These are phyloP conservation scores for Vigna hirtella DNA, from an alignment of 306 rosid genomes.

Conservation along the genomic window DNA sequence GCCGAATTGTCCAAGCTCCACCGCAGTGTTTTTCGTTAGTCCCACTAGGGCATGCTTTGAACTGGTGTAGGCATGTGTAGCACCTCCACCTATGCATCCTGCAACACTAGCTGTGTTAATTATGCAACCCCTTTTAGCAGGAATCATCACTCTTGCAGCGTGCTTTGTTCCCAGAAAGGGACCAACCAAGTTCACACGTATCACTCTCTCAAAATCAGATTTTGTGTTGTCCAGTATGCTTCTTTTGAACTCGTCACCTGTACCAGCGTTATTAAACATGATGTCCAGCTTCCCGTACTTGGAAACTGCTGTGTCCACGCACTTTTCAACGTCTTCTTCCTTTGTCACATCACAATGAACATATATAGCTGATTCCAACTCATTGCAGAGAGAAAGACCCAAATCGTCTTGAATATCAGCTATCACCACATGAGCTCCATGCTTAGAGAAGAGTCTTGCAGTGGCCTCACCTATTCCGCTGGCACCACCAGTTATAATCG, in stretches of 20 bases:
- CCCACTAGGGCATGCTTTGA: conserved; percentile 60
- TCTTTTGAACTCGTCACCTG: not conserved
- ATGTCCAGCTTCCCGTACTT: conserved; percentile 62
- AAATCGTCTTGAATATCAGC: conserved; percentile 56
- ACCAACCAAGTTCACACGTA: conserved; percentile 52
- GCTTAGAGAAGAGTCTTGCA: conserved; percentile 53
- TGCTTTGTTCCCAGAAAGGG: conserved; percentile 56
- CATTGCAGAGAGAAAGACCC: conserved; percentile 45
- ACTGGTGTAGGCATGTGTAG: conserved; percentile 51
- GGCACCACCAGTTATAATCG: conserved; percentile 51
- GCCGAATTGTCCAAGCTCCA: conserved; percentile 55
- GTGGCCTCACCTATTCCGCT: conserved; percentile 62
- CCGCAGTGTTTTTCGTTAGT: conserved; percentile 46
- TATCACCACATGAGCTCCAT: conserved; percentile 59
- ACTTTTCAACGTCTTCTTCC: conserved; percentile 51
- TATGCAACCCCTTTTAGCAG: conserved; percentile 47
- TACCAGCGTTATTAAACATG: conserved; percentile 67
- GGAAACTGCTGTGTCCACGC: conserved; percentile 39
- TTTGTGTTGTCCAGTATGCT: conserved; percentile 40
- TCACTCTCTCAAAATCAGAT: conserved; percentile 50
- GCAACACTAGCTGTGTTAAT: conserved; percentile 48
- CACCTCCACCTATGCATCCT: conserved; percentile 36
- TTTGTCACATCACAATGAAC: conserved; percentile 63
- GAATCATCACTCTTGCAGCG: conserved; percentile 60
- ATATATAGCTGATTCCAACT: conserved; percentile 20